A percentile compares a stretch with the other conserved stretches of the same genome.
Evolutionary conservation across 1,139 yeast species (phyloP).

Genomic region (Taphrina deformans): DNA sequence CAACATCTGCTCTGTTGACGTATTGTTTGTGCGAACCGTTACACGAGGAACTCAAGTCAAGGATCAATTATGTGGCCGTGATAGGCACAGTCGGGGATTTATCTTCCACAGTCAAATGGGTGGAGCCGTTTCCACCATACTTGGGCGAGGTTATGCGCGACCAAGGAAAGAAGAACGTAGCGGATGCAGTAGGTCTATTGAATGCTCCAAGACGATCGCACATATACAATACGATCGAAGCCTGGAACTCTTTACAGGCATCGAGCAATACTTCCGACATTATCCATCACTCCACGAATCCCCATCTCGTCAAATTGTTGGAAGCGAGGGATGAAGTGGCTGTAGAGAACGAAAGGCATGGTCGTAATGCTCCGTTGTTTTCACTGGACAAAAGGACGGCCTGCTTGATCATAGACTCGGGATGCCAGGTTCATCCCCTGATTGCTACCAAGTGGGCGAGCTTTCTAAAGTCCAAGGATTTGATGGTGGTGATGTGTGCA

Average conservation of each 20-base stretch:
- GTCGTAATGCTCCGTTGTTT: conserved; percentile 28
- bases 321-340: conserved; percentile 27
- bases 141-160: conserved; percentile 12
- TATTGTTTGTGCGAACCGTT: conserved; percentile 19
- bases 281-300: conserved; percentile 17
- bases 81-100: conserved; percentile 30
- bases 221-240: conserved; percentile 18
- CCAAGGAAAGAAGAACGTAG: conserved; percentile 18
- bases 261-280: conserved; percentile 3
- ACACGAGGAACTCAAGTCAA: neutral
- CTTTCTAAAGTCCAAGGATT: conserved; percentile 22
- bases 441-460: conserved; percentile 28
- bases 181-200: conserved; percentile 25
- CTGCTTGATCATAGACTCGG: conserved; percentile 15
- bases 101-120: conserved; percentile 21
- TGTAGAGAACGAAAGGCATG: conserved; percentile 9
- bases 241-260: conserved; percentile 18
- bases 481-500: conserved; percentile 25
- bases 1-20: conserved; percentile 30
- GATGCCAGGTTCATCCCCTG: conserved; percentile 31
- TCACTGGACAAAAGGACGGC: conserved; percentile 25
- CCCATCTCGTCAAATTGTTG: conserved; percentile 2
- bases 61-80: conserved; percentile 22
- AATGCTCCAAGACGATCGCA: conserved; percentile 27
- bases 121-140: conserved; percentile 25